Base-by-base conservation (phyloP, 768 basidiomycete species). In the Auricularia sp. region DNA sequence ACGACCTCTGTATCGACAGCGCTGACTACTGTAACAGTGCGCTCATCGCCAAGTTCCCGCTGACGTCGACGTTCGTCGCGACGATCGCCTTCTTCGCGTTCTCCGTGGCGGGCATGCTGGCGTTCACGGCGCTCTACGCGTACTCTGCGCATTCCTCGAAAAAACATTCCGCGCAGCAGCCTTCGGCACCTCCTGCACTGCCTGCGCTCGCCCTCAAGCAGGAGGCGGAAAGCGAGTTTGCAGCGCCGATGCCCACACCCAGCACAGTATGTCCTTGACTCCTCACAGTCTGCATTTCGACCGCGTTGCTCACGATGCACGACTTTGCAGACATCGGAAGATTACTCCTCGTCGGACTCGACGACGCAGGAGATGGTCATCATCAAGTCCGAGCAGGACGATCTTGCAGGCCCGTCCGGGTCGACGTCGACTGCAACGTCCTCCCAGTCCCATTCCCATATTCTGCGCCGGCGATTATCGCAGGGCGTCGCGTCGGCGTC, bases 1-100 rank as follows among this genome's bases (percentile, higher is more conserved):
- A 47, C 66, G 8, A 8, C 21, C 29, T 44, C 3, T 23, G 33
- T n/a, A 23, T 61, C 64, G 21, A 34, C 56, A 53, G 60, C 10
- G 21, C 44, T 61, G 61, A 54, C 14, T n/a, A 0, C 56, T 6
- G 10, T 63, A 66, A 18, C 66, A 91, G 90, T 29, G 88, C 89
- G 35, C 72, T 91, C 5, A 79, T 87, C 39, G 83, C 87, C 36
- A 84, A 86, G 42, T 88, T 87, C 73, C 90, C 90, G 1, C 69
- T 89, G 14, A 65, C 79, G 12, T 82, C 81, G 59, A 81, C 85
- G 4, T 21, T 86, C 11, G 65, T 78, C n/a, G 72, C 77, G 0
- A 69, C 75, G 8, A 65, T 69, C 29, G 64, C 71, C 5, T 78
- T 78, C 71, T 73, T 78, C 66, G 70, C 70, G 61, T 39, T 65